Conservation (phyloP, 2,329 filamentous ascomycete species). For the Amphichorda felina region DNA sequence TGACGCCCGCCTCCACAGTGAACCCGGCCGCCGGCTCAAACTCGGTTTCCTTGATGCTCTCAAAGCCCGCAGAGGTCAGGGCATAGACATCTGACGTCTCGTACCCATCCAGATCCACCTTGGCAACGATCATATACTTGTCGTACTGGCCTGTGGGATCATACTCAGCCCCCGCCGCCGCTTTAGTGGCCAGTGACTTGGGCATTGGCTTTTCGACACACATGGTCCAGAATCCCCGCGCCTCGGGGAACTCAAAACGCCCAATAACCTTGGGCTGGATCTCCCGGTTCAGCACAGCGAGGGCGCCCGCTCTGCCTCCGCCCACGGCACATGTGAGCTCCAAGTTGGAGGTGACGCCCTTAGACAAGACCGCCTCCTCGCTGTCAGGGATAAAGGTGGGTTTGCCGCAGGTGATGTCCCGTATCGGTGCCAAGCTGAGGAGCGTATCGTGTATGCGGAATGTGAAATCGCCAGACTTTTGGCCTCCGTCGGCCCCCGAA, state of each 20-base stretch:
- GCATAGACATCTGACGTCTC: conserved; percentile 72
- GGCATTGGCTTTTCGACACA: conserved; percentile 55
- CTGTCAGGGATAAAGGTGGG: conserved; percentile 28
- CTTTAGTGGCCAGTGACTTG: conserved; percentile 37
- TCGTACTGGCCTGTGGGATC: conserved; percentile 54
- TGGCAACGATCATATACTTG: conserved; percentile 74
- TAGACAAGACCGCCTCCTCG: conserved; percentile 27
- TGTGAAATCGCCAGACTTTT: conserved; percentile 49
- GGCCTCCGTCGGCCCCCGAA: conserved; percentile 23
- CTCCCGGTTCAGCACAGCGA: conserved; percentile 68
- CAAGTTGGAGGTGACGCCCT: conserved; percentile 41
- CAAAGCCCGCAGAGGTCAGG: conserved; percentile 60
- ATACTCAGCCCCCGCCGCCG: conserved; percentile 38
- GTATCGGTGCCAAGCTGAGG: conserved; percentile 68
- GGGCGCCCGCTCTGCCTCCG: conserved; percentile 50
- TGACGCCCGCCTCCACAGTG: conserved; percentile 74
- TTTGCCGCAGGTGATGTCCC: conserved; percentile 59
- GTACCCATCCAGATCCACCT: conserved; percentile 53
- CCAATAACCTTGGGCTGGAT: conserved; percentile 64
- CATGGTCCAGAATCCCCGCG: conserved; percentile 72
- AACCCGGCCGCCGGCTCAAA: conserved; percentile 84
- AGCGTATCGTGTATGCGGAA: conserved; percentile 72
- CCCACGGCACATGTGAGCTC: conserved; percentile 52
- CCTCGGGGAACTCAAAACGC: conserved; percentile 60
- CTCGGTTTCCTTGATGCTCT: conserved; percentile 70